Evolutionary conservation across 179 eudicot species (phyloP).

Genomic region (Monotropa hypopitys): DNA sequence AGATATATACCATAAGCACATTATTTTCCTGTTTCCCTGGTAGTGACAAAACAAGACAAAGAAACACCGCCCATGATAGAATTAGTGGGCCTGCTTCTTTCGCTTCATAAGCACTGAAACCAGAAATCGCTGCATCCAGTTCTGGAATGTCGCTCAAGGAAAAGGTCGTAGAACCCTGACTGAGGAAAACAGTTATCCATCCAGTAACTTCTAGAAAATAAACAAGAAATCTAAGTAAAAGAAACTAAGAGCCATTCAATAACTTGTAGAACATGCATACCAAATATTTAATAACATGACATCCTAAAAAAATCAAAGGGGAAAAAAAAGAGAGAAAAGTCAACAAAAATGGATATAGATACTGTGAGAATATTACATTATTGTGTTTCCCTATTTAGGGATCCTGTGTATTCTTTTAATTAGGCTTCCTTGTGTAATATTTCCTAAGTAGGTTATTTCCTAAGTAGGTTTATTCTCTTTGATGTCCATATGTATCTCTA

Average conservation of each 20-base stretch:
- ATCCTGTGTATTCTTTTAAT: no score
- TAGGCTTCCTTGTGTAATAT: no score
- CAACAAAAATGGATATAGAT: neutral
- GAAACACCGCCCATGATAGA: conserved; percentile 87
- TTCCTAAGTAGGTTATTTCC: no score
- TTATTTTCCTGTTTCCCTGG: conserved; percentile 47
- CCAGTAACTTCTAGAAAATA: neutral
- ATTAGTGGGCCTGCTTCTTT: conserved; percentile 80
- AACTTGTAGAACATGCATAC: neutral
- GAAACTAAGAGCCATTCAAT: neutral
- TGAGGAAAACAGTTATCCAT: conserved; percentile 18
- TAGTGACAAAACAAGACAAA: conserved; percentile 73
- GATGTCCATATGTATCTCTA: no score
- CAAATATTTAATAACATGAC: neutral
- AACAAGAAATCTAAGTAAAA: neutral
- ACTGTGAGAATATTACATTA: no score
- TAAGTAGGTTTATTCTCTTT: no score
- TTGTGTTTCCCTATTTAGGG: no score
- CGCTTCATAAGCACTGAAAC: conserved; percentile 43
- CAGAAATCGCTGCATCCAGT: conserved; percentile 63
- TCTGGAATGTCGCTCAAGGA: conserved; percentile 60
- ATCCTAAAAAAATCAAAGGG: neutral
- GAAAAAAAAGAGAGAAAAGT: neutral
- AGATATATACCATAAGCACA: conserved; percentile 40
- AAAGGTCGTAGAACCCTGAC: conserved; percentile 55